Evolutionary conservation across 2,329 filamentous ascomycete species (phyloP).

Genomic region (Arthrocladium fulminans): DNA sequence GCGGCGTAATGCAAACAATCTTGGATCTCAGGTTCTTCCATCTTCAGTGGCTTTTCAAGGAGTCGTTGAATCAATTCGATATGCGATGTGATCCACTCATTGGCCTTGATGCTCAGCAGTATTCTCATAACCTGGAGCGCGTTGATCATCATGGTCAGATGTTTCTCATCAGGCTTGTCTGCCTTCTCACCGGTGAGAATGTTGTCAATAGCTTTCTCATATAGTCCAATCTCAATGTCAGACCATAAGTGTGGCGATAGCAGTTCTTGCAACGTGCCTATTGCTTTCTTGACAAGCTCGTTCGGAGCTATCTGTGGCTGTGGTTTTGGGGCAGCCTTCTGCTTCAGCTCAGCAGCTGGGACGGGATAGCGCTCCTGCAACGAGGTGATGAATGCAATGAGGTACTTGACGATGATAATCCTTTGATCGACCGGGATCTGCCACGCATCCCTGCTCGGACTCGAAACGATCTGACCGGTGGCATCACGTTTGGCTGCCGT

Average conservation of each 20-base stretch:
- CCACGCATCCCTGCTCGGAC: conserved; percentile 27
- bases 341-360: conserved; percentile 46
- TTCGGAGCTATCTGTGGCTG: conserved; percentile 49
- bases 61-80: conserved; percentile 74
- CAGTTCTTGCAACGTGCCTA: conserved; percentile 72
- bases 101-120: conserved; percentile 74
- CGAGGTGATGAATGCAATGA: conserved; percentile 89
- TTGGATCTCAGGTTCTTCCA: conserved; percentile 84
- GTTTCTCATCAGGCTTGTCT: conserved; percentile 73
- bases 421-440: conserved; percentile 57
- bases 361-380: conserved; percentile 77
- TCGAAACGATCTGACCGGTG: conserved; percentile 46
- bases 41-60: conserved; percentile 78
- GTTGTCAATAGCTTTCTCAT: conserved; percentile 79
- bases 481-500: conserved; percentile 28
- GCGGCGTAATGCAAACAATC: conserved; percentile 74
- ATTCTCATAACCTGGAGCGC: conserved; percentile 86
- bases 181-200: conserved; percentile 77
- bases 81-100: conserved; percentile 82
- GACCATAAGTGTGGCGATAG: conserved; percentile 84
- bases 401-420: conserved; percentile 80
- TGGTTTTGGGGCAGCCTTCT: conserved; percentile 34
- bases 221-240: conserved; percentile 82
- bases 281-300: conserved; percentile 78
- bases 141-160: conserved; percentile 63